Evolutionary conservation across 129 eudicot genomes (phyloP), one percentile per base, ranked within the genome.

Genomic region (Heracleum sosnowskyi): DNA sequence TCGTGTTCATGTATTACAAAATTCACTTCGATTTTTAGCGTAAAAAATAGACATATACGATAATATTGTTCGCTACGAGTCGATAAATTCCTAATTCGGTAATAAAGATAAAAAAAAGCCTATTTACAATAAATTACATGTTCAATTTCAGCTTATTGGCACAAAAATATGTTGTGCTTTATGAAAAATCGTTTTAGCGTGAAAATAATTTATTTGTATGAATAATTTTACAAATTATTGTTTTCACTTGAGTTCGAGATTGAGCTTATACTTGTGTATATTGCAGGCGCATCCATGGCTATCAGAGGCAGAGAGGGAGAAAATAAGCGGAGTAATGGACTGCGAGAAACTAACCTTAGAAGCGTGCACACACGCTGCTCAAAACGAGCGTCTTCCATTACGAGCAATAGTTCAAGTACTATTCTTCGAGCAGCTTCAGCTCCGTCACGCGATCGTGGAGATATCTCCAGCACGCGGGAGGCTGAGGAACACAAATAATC

Each of bases 291-390:
- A 95, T 90, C 91, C 97, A 46, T 90, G 92, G 97, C 76, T 87
- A 45, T 55, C 85, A 34, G 99, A 95, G 83, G 80, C 66, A 2
- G 99, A 92, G 15, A 81, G 96, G 16, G 99, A 95, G 86, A 90
- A 82, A 66, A 81, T 95, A 1, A 87, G 90, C 72, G 92, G 95
- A n/a, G 86, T 86, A 29, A 83, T 95, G 95, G 94, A 95, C 80
- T 95, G 96, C 83, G 92, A 84, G 86, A 95, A 92, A 82, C 89
- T 95, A 75, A 95, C 99, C 5, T 41, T 92, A 81, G 99, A 95
- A 85, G 99, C 99, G 51, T 95, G 99, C 83, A 90, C 99, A 17
- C 99, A 95, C 83, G 99, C 99, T 0, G 99, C 99, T 3, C 99
- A 95, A 83, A 95, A 92, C 82, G 99, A 95, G 83, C 96, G 99